Percentiles rank a stretch among this genome's conserved stretches.
These are phyloP conservation scores for Papiliotrema fonsecae DNA, from an alignment of 1,284 basidiomycete species.

Conservation along the genomic window DNA sequence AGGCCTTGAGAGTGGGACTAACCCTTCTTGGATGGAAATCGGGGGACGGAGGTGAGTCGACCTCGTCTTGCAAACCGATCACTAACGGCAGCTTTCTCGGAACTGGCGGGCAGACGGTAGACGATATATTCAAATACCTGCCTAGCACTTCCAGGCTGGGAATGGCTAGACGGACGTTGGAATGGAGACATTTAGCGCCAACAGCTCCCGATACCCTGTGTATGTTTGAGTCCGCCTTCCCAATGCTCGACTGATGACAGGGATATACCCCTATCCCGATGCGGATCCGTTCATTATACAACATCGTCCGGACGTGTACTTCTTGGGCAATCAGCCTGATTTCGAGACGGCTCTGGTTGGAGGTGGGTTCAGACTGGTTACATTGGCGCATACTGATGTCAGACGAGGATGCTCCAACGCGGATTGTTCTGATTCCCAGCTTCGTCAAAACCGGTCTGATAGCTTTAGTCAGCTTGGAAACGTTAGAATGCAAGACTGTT, in stretches of 20 bases:
- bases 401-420: conserved; percentile 48
- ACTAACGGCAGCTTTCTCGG: conserved; percentile 60
- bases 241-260: conserved; percentile 27
- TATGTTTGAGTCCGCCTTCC: conserved; percentile 43
- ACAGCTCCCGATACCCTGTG: conserved; percentile 96
- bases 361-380: conserved; percentile 28
- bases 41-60: conserved; percentile 47
- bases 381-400: neutral
- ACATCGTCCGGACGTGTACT: conserved; percentile 80
- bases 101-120: conserved; percentile 84
- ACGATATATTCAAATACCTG: conserved; percentile 90
- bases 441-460: conserved; percentile 65
- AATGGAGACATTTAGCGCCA: conserved; percentile 93
- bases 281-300: conserved; percentile 84
- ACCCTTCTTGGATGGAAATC: conserved; percentile 76
- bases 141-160: conserved; percentile 54
- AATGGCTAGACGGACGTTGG: conserved; percentile 73
- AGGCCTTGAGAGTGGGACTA: conserved; percentile 73
- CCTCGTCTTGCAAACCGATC: neutral
- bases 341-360: conserved; percentile 70
- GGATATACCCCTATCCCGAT: conserved; percentile 91
- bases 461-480: conserved; percentile 60
- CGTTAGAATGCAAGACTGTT: conserved; percentile 53
- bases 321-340: conserved; percentile 84
- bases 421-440: conserved; percentile 76